Evolutionary conservation across 345 rosid species (phyloP), one percentile per base, ranked within the genome.

Genomic region (Eucalyptus guilfoylei): DNA sequence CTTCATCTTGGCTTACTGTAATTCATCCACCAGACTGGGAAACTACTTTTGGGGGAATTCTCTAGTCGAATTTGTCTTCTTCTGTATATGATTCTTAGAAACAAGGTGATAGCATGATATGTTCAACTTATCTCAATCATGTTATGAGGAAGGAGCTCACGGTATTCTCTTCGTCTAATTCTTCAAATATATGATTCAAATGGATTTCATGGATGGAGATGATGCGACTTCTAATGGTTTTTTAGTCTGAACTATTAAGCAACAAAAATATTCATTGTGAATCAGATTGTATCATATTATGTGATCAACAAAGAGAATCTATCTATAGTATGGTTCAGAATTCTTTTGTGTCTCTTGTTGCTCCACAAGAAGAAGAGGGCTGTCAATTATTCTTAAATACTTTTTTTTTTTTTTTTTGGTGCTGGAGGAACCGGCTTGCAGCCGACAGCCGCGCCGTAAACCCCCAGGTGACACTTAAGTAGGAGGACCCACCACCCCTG

Each of bases 351-450:
- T 87, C 83, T 94, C 94, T 89, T 91, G 90, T 91, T 94, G 90
- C 91, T 93, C 94, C 88, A 86, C 90, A 89, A 89, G 92, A 92
- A 88, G 93, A 87, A 91, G 90, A 89, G 92, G 90, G 88, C 89
- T 92, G 88, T 88, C 88, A 87, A 91, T 90, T 90, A 37, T 89
- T 87, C 88, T 92, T 90, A 90, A n/a, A n/a, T n/a, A n/a, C n/a
- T n/a, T n/a, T n/a, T n/a, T n/a, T n/a, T n/a, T n/a, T n/a, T n/a
- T n/a, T n/a, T n/a, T n/a, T 40, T 4, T 40, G 42, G 42, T n/a
- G n/a, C n/a, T n/a, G n/a, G n/a, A n/a, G n/a, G n/a, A n/a, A n/a
- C n/a, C n/a, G n/a, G n/a, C n/a, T n/a, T n/a, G n/a, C n/a, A n/a
- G n/a, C n/a, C n/a, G n/a, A n/a, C n/a, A n/a, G n/a, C n/a, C n/a